Conservation (phyloP, 2,329 filamentous ascomycete species). For the Ascochyta clinopodiicola region DNA sequence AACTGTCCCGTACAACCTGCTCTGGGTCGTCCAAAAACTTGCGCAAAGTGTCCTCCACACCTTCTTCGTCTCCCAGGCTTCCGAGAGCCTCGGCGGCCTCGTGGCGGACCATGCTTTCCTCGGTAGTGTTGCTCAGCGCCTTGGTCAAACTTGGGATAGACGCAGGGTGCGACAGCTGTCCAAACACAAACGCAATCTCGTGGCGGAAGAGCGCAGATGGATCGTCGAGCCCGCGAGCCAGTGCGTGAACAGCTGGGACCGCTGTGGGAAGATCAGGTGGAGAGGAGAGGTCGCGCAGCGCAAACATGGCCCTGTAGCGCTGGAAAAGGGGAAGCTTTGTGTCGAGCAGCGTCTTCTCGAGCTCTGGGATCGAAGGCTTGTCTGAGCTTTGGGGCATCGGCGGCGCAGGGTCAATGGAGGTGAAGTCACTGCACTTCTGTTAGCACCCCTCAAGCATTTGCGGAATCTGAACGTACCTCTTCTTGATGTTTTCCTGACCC, state of each 20-base stretch:
- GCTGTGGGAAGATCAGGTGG: slow-evolving; percentile 91
- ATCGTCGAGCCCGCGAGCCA: slow-evolving; percentile 85
- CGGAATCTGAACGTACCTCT: slow-evolving; percentile 66
- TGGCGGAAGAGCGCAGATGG: slow-evolving; percentile 93
- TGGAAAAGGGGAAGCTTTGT: slow-evolving; percentile 81
- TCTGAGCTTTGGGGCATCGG: slow-evolving; percentile 74
- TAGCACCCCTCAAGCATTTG: slow-evolving; percentile 8
- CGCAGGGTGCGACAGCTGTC: slow-evolving; percentile 93
- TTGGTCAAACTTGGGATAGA: slow-evolving; percentile 88
- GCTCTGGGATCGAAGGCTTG: slow-evolving; percentile 70
- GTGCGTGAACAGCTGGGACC: slow-evolving; percentile 81
- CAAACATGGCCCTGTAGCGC: slow-evolving; percentile 98
- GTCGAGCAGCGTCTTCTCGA: slow-evolving; percentile 81
- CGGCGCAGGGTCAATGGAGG: slow-evolving; percentile 93
- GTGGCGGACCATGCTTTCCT: slow-evolving; percentile 96
- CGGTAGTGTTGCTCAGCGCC: slow-evolving; percentile 77
- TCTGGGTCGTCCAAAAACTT: slow-evolving; percentile 89
- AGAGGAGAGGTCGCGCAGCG: slow-evolving; percentile 90
- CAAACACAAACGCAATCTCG: slow-evolving; percentile 98
- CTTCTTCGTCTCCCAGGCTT: slow-evolving; percentile 89
- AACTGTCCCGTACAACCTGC: slow-evolving; percentile 90
- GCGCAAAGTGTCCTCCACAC: slow-evolving; percentile 85
- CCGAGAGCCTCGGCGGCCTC: slow-evolving; percentile 96
- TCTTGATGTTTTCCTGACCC: slow-evolving; percentile 73
- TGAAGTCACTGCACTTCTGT: slow-evolving; percentile 74